phyloP scores from a whole-genome alignment of 805 yeast genomes.

The Candida vaughaniae region DNA sequence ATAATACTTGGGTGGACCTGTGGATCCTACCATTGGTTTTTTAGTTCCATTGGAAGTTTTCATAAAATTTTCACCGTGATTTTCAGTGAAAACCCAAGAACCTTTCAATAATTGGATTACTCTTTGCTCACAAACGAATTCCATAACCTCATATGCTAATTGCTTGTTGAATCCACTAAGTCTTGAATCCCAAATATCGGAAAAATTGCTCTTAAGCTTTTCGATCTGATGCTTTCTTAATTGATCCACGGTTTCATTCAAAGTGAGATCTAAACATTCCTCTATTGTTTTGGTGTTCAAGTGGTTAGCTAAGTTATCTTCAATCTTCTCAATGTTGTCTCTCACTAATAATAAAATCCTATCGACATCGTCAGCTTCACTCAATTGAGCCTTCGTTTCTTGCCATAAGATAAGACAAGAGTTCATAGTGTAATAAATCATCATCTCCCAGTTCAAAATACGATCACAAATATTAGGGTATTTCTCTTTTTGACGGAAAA shows the following conservation, averaged over 20 bases:
- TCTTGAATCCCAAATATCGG: slow-evolving; percentile 44
- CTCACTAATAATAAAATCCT: slow-evolving; percentile 47
- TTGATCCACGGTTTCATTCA: slow-evolving; percentile 41
- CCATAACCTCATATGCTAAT: slow-evolving; percentile 57
- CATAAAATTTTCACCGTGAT: slow-evolving; percentile 41
- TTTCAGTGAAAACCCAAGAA: slow-evolving; percentile 72
- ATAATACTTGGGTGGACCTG: slow-evolving; percentile 33
- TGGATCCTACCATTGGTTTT: slow-evolving; percentile 6
- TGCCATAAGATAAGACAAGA: slow-evolving; percentile 65
- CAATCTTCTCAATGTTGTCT: slow-evolving; percentile 28
- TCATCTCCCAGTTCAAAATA: slow-evolving; percentile 50
- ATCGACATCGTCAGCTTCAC: slow-evolving; percentile 48
- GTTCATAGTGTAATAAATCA: slow-evolving; percentile 57
- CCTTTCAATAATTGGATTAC: slow-evolving; percentile 71
- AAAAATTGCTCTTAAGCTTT: slow-evolving; percentile 35
- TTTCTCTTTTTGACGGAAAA: slow-evolving; percentile 25
- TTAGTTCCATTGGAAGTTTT: slow-evolving; percentile 3
- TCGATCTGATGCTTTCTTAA: slow-evolving; percentile 56
- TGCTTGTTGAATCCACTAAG: slow-evolving; percentile 49
- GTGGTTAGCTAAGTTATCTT: slow-evolving; percentile 13
- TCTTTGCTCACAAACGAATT: slow-evolving; percentile 75
- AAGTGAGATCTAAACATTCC: slow-evolving; percentile 45
- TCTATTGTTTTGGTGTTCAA: slow-evolving; percentile 32
- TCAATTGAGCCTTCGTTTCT: slow-evolving; percentile 51
- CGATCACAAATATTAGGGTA: slow-evolving; percentile 41